phyloP scores from a whole-genome alignment of 345 rosid species.

The Bretschneidera sinensis region DNA sequence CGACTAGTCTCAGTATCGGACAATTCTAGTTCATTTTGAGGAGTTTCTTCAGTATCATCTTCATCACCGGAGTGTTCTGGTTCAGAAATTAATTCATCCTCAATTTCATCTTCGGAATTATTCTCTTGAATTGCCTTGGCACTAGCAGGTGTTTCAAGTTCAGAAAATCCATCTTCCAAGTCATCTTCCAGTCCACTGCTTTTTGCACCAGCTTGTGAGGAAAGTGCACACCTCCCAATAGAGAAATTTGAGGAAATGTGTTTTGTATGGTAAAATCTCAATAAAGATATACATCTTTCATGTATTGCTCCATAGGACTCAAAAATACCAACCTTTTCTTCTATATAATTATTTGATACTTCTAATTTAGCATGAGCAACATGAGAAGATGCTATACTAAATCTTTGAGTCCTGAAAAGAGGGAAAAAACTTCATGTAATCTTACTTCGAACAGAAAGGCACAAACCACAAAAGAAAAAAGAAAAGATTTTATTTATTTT shows the following conservation, averaged over 20 bases:
- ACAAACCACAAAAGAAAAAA: not conserved
- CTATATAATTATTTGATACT: conserved; percentile 5
- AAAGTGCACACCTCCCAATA: conserved; percentile 30
- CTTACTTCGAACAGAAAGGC: not conserved
- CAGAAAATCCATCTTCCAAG: conserved; percentile 64
- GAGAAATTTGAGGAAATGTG: conserved; percentile 22
- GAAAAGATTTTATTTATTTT: not conserved
- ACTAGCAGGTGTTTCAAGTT: conserved; percentile 43
- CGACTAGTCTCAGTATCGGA: conserved; percentile 22
- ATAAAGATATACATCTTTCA: conserved; percentile 12
- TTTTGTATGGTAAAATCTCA: conserved; percentile 28
- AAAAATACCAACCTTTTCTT: conserved; percentile 15
- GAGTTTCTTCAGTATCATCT: conserved; percentile 31
- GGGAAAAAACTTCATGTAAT: not conserved
- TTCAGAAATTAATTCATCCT: conserved; percentile 40
- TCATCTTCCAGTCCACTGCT: conserved; percentile 55
- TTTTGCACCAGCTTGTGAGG: conserved; percentile 61
- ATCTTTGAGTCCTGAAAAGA: conserved; percentile 37
- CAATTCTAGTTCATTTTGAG: conserved; percentile 36
- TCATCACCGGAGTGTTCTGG: conserved; percentile 41
- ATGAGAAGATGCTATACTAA: conserved; percentile 32
- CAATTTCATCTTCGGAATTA: conserved; percentile 27
- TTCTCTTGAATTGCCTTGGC: conserved; percentile 18
- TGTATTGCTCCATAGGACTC: conserved; percentile 17
- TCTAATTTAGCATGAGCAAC: conserved; percentile 33